Percentiles rank a stretch among this genome's conserved stretches.
phyloP scores from a whole-genome alignment of 2,329 filamentous ascomycete genomes.

The Penicillium sp. region DNA sequence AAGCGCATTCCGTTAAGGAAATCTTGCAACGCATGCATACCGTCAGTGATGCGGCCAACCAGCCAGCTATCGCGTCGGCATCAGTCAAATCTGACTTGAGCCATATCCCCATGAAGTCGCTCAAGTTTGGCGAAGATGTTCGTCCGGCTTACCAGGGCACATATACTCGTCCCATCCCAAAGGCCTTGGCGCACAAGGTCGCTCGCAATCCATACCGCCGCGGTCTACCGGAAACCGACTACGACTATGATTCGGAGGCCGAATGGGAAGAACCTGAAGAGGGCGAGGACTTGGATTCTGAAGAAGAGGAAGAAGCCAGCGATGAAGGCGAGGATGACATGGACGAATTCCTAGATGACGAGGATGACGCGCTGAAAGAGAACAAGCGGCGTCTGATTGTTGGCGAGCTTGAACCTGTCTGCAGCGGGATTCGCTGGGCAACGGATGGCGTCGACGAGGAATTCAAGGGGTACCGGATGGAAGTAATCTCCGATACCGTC shows the following conservation, averaged over 20 bases:
- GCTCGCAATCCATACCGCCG: conserved; percentile 57
- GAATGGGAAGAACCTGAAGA: conserved; percentile 70
- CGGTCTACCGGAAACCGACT: conserved; percentile 56
- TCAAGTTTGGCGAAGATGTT: conserved; percentile 63
- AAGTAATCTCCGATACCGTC: conserved; percentile 63
- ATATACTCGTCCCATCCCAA: conserved; percentile 52
- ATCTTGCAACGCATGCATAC: conserved; percentile 60
- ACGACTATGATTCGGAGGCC: conserved; percentile 67
- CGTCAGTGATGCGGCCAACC: not conserved
- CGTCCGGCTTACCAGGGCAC: conserved; percentile 65
- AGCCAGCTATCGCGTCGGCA: conserved; percentile 28
- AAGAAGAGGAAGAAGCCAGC: conserved; percentile 63
- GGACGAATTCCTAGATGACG: conserved; percentile 87
- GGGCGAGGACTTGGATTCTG: conserved; percentile 67
- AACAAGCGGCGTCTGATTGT: conserved; percentile 59
- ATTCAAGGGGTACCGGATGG: conserved; percentile 67
- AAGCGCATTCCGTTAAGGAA: conserved; percentile 53
- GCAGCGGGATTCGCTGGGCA: conserved; percentile 83
- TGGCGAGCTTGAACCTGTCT: conserved; percentile 72
- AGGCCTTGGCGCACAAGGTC: conserved; percentile 44
- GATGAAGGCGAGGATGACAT: conserved; percentile 77
- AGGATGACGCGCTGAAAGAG: conserved; percentile 64
- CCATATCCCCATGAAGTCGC: conserved; percentile 56
- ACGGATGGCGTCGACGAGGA: conserved; percentile 50
- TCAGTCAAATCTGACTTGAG: conserved; percentile 40